phyloP scores from a whole-genome alignment of 306 rosid genomes.

The Prunus kanzakura region DNA sequence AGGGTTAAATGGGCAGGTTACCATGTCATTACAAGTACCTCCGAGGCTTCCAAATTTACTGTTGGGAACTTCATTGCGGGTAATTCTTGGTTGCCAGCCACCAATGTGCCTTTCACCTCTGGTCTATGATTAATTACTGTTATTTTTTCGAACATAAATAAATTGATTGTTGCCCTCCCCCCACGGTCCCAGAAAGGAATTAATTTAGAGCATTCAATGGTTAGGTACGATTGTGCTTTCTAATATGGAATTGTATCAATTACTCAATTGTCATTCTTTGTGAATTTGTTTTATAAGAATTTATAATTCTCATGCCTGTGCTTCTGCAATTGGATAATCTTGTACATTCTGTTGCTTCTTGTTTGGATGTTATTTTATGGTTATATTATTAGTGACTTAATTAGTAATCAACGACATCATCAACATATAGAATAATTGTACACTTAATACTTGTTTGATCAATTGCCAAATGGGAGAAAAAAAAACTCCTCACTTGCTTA shows the following conservation, averaged over 20 bases:
- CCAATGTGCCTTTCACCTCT: slow-evolving; percentile 62
- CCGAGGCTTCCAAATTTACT: slow-evolving; percentile 61
- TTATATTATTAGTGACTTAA: not conserved
- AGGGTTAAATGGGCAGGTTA: slow-evolving; percentile 70
- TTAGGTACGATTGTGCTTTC: not conserved
- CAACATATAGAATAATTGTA: too few relatives aligned
- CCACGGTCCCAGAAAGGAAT: not conserved
- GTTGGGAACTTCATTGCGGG: slow-evolving; percentile 67
- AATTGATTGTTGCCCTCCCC: not conserved
- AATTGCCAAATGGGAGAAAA: too few relatives aligned
- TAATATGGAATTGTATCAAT: not conserved
- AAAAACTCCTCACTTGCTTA: too few relatives aligned
- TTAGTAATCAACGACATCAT: too few relatives aligned
- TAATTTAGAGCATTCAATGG: not conserved
- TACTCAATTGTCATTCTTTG: not conserved
- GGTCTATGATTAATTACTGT: slow-evolving; percentile 28
- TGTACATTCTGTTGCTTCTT: not conserved
- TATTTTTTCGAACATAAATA: not conserved
- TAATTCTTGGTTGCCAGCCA: slow-evolving; percentile 51
- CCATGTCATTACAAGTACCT: slow-evolving; percentile 56
- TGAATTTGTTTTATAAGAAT: not conserved
- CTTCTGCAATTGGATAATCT: not conserved
- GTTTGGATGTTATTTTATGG: not conserved
- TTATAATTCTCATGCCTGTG: not conserved
- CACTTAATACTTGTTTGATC: too few relatives aligned